phyloP scores from a whole-genome alignment of 257 asterid species.

The Solanum medicagineum region DNA sequence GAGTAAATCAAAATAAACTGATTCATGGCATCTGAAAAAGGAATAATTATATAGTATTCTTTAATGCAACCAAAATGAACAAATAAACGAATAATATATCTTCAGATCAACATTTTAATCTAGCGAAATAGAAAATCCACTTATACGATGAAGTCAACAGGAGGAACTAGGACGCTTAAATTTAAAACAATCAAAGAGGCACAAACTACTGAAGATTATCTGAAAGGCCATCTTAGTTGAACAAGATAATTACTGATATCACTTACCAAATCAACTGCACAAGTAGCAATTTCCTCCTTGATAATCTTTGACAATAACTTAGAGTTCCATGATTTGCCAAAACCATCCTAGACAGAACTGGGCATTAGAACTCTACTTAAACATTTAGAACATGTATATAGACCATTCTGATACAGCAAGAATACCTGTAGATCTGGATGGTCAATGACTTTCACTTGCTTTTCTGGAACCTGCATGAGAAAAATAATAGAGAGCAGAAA shows the following conservation, averaged over 20 bases:
- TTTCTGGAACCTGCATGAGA: slow-evolving; percentile 48
- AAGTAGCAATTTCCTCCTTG: slow-evolving; percentile 31
- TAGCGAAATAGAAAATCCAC: neutral
- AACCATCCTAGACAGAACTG: slow-evolving; percentile 63
- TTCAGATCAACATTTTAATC: neutral
- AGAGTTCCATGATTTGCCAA: slow-evolving; percentile 57
- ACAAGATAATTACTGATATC: neutral
- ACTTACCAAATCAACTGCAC: slow-evolving; percentile 56
- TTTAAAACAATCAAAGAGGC: neutral
- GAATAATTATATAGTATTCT: neutral
- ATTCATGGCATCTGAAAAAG: neutral
- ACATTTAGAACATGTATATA: neutral
- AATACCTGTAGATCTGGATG: slow-evolving; percentile 81
- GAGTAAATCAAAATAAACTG: neutral
- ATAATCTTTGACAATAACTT: slow-evolving; percentile 41
- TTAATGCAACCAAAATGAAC: neutral
- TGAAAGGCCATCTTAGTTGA: neutral
- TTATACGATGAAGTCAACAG: neutral
- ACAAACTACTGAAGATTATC: neutral
- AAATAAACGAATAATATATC: neutral
- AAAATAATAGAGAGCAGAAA: neutral
- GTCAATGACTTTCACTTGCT: slow-evolving; percentile 65
- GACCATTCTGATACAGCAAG: neutral
- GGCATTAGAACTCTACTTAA: neutral
- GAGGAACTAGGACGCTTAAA: neutral